Base-by-base conservation (phyloP, 176 grass and related monocot species). In the Calamus simplicifolius region DNA sequence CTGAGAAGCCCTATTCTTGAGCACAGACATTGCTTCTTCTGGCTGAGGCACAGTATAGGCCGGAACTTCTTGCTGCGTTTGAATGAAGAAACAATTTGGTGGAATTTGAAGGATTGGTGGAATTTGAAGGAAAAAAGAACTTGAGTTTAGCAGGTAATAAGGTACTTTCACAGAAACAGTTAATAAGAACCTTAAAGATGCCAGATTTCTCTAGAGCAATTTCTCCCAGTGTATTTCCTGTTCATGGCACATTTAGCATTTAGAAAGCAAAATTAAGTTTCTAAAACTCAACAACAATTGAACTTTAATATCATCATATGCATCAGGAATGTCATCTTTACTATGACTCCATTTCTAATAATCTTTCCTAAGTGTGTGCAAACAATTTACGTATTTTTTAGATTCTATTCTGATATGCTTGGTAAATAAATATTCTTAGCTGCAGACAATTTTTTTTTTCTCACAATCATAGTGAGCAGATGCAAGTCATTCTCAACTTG, bases 131-230 rank as follows among this genome's bases (percentile, higher is more conserved):
- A 29, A 73, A 65, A 8, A 69, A 63, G 49, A 73, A 7, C 55
- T 29, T 10, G 19, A 13, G 7, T 57, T 19, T 54, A 51, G 60
- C 18, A 57, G 28, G 57, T 51, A 49, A 16, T 31, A 49, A 25
- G 21, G 16, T 73, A 51, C 52, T 54, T 52, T 29, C 18, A 19
- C 48, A 54, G 50, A 16, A 21, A 66, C 16, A 27, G 7, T 54
- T 19, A 49, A 27, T 53, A 50, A 73, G 27, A 48, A 92, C 79
- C 84, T 88, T 89, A 50, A 80, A 88, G 73, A 98, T 89, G n/a
- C 78, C 84, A 80, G 81, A 76, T 68, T 89, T 98, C 85, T 89
- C 84, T 50, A 79, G 70, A 25, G 79, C 87, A 78, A 98, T 83
- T 83, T 89, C 81, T 21, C 61, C 63, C 27, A 98, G 81, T 0